These are phyloP conservation scores for Backusella tarrabulga DNA, from an alignment of 192 early-diverging fungal species.

Conservation along the genomic window DNA sequence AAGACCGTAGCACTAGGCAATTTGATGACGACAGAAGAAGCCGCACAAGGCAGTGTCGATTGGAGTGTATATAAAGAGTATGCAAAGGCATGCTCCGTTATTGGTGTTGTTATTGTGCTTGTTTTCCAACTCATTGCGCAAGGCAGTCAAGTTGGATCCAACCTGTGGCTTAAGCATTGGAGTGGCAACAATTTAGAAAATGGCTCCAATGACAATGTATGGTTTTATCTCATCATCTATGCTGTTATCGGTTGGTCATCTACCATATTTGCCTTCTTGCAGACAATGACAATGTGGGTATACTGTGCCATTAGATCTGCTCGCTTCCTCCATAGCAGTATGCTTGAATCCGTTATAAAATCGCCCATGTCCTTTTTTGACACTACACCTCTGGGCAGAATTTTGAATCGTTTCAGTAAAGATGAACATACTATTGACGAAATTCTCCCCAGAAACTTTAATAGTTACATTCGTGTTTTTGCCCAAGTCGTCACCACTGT, in stretches of 20 bases:
- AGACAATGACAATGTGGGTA: constrained; percentile 74
- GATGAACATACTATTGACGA: constrained; percentile 84
- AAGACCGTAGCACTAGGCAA: background rate
- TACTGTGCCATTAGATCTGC: constrained; percentile 80
- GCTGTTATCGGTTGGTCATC: constrained; percentile 73
- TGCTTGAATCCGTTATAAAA: constrained; percentile 71
- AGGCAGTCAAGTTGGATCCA: constrained; percentile 55
- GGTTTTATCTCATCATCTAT: constrained; percentile 76
- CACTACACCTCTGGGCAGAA: constrained; percentile 77
- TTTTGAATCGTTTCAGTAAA: constrained; percentile 88
- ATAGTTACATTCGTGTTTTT: constrained; percentile 43
- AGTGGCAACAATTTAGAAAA: constrained; percentile 53
- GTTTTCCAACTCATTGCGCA: constrained; percentile 56
- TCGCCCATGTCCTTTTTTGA: constrained; percentile 80
- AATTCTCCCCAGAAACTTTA: constrained; percentile 55
- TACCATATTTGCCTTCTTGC: constrained; percentile 60
- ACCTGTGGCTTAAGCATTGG: constrained; percentile 77
- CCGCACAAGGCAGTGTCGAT: constrained; percentile 77
- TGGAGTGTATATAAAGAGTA: constrained; percentile 81
- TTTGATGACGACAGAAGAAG: constrained; percentile 79
- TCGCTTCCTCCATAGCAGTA: constrained; percentile 65
- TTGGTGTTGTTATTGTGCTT: constrained; percentile 55
- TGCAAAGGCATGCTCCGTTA: constrained; percentile 67
- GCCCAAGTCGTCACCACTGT: constrained; percentile 44
- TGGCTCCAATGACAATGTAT: constrained; percentile 35